Evolutionary conservation across 2,329 filamentous ascomycete genomes (phyloP), one percentile per base, ranked within the genome.

Genomic region (Calonectria pseudoturangicola): DNA sequence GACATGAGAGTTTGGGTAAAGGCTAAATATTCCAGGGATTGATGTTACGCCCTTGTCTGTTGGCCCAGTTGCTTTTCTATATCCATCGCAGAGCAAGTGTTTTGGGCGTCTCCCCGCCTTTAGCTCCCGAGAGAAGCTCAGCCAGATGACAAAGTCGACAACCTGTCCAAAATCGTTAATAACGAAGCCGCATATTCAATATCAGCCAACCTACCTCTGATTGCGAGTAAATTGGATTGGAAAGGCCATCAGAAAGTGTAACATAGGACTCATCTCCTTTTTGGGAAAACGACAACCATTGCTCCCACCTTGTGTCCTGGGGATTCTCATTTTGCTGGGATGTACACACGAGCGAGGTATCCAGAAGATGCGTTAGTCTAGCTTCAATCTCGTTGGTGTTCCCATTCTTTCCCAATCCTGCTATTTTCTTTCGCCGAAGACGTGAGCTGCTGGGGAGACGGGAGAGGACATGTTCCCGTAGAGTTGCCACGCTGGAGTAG

Each of bases 41-140:
- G 77, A 82, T 41, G 86, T 87, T 10, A 74, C 73, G 1, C 70
- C 72, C 15, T 82, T 75, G 7, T 80, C 79, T 7, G 75, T 79
- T 30, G 82, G 84, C 39, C 77, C 80, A 41, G 77, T 76, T 30
- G 84, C 81, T 76, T 88, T 90, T 78, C 93, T 91, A 78, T 93
- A 98, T 28, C 96, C 96, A 86, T 98, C 93, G 77, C 95, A 96
- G 5, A 99, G 89, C 6, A 98, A 80, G 84, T 98, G 94, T 64
- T 90, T 89, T 2, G 93, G 92, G 79, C 89, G 90, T 63, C 74
- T 43, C 12, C 76, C 86, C 82, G 71, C 83, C 84, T 33, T 81
- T 39, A 87, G 85, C 18, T 86, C 84, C 76, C 89, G 88, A 15
- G 89, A 90, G 82, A 98, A 98, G 2, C 98, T 86, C 12, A 90